Evolutionary conservation across 1,284 basidiomycete species (phyloP), one percentile per base, ranked within the genome.

Genomic region (Xanthoconium separans): DNA sequence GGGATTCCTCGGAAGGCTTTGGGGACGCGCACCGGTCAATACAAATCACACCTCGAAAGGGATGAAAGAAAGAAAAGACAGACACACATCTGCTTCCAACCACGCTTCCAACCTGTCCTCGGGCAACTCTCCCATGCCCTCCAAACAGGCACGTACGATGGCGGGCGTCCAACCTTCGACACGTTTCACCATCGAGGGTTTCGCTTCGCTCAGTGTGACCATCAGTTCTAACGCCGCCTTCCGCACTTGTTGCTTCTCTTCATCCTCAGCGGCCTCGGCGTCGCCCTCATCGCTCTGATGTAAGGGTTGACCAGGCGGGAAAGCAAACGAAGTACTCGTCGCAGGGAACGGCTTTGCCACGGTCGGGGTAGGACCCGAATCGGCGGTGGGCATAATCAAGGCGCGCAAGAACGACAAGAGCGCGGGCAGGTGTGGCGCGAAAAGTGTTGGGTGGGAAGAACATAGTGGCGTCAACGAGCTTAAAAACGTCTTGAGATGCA

Each of bases 51-150:
- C 30, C 33, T 18, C 22, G 24, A 36, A 11, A 34, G 12, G 4
- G 29, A 24, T 5, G 12, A 12, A 18, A 31, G 7, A 42, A 39
- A 55, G 40, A 42, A 49, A 24, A 24, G 24, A 24, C 24, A 47
- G 29, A 75, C 78, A 61, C 64, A 92, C 89, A 68, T 93, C 89
- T 24, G 86, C 85, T 20, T 81, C 79, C 20, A 90, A 69, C 89
- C 89, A 93, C 2, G 72, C 74, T 7, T 80, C 76, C 49, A 84
- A 74, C 29, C 80, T 77, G 37, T 82, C 82, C 37, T 85, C 76
- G 10, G 84, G 80, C 27, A 93, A 75, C 68, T 91, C 88, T 20
- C 85, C 83, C 88, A 91, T 92, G 1, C 85, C 86, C 61, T 91
- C 89, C 39, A 90, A 69, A 68, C 88, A 91, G 4, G 85, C 86